Percentiles rank a stretch among this genome's conserved stretches.
Evolutionary conservation across 1,284 basidiomycete genomes (phyloP).

Genomic region (Moniliophthora roreri): DNA sequence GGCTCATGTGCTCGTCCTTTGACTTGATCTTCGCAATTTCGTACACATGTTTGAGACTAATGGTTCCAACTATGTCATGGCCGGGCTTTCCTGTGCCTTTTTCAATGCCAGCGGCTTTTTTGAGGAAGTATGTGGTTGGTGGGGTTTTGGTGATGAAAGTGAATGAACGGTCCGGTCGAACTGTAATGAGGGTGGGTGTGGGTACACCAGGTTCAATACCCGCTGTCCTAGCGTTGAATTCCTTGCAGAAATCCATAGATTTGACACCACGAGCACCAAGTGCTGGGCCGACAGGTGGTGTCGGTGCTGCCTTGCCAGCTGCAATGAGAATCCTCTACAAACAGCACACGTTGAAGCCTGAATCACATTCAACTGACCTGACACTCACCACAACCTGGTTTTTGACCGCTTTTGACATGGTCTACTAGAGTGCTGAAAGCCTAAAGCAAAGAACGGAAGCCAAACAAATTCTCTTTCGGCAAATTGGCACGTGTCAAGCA

Average conservation of each 20-base stretch:
- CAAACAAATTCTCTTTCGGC: conserved; percentile 18
- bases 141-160: conserved; percentile 92
- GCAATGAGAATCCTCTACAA: conserved; percentile 82
- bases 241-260: conserved; percentile 99
- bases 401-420: conserved; percentile 59
- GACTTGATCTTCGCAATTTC: conserved; percentile 99
- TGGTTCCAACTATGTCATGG: conserved; percentile 74
- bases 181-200: conserved; percentile 87
- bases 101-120: conserved; percentile 88
- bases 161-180: conserved; percentile 95
- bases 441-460: conserved; percentile 11
- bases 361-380: conserved; percentile 14
- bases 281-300: conserved; percentile 95
- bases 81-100: conserved; percentile 86
- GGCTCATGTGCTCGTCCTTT: conserved; percentile 84
- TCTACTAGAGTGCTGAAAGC: conserved; percentile 22
- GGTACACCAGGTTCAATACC: conserved; percentile 88
- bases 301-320: conserved; percentile 94
- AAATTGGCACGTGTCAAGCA: not conserved
- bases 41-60: conserved; percentile 96
- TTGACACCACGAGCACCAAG: conserved; percentile 98
- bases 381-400: conserved; percentile 65
- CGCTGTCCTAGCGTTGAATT: conserved; percentile 91
- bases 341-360: conserved; percentile 12
- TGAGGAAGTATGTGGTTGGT: conserved; percentile 89